These are phyloP conservation scores for Diospyros kaki DNA, from an alignment of 148 eudicot species.

Conservation along the genomic window DNA sequence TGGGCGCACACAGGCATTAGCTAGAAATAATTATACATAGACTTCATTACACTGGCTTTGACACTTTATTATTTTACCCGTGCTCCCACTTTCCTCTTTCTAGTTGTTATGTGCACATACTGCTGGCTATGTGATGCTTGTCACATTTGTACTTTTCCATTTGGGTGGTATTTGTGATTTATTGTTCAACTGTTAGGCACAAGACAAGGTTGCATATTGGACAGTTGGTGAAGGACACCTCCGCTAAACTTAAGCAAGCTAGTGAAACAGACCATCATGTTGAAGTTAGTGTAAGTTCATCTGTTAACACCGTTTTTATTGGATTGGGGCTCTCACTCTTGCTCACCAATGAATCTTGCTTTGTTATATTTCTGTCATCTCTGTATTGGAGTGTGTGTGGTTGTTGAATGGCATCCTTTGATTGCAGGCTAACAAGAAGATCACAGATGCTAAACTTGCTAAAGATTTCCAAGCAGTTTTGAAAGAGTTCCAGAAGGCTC, in stretches of 20 bases:
- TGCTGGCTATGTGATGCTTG: background rate
- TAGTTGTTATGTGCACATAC: too few species aligned
- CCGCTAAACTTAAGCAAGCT: slow-evolving; percentile 85
- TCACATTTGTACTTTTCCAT: background rate
- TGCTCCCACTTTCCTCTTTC: too few species aligned
- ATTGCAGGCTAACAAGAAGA: slow-evolving; percentile 66
- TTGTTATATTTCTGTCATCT: background rate
- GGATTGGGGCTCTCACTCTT: background rate
- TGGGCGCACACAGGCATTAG: background rate
- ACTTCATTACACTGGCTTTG: background rate
- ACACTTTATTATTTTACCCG: background rate
- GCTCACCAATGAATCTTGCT: background rate
- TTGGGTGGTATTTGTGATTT: too few species aligned
- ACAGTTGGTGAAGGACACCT: slow-evolving; percentile 82
- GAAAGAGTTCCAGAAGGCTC: slow-evolving; percentile 84
- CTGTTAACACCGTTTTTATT: background rate
- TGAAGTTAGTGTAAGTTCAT: slow-evolving; percentile 63
- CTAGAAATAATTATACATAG: background rate
- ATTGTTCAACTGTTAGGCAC: slow-evolving; percentile 37
- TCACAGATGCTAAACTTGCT: slow-evolving; percentile 85
- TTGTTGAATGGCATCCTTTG: background rate
- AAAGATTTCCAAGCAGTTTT: slow-evolving; percentile 80
- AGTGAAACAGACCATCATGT: slow-evolving; percentile 64
- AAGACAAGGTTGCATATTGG: slow-evolving; percentile 80
- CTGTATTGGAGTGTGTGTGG: background rate